Evolutionary conservation across 2,329 filamentous ascomycete genomes (phyloP).

Genomic region (Pleurostoma richardsiae): DNA sequence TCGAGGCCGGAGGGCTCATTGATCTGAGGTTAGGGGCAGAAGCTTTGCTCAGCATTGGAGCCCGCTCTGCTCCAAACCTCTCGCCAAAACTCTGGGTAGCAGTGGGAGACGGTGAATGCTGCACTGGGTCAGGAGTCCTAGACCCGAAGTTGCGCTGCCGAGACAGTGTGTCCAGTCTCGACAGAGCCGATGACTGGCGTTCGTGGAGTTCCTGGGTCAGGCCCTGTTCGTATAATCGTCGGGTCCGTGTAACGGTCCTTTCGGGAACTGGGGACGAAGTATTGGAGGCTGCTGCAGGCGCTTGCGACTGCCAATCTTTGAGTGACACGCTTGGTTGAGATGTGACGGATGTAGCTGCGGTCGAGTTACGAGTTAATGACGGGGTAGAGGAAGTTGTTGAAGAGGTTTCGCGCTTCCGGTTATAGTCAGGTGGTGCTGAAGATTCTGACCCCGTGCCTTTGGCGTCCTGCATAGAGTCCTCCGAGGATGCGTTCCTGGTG

Average conservation of each 20-base stretch:
- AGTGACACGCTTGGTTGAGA: slow-evolving; percentile 58
- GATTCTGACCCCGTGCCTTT: slow-evolving; percentile 38
- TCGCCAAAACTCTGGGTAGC: slow-evolving; percentile 35
- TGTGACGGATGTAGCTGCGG: slow-evolving; percentile 82
- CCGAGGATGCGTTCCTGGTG: slow-evolving; percentile 22
- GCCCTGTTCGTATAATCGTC: slow-evolving; percentile 78
- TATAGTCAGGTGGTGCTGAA: slow-evolving; percentile 57
- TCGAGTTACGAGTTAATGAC: slow-evolving; percentile 69
- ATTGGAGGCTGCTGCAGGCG: slow-evolving; percentile 28
- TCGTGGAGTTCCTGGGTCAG: slow-evolving; percentile 76
- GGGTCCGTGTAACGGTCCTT: slow-evolving; percentile 62
- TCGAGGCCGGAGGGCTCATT: slow-evolving; percentile 40
- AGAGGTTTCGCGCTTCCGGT: slow-evolving; percentile 76
- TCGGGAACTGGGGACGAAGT: slow-evolving; percentile 44
- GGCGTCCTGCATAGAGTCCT: slow-evolving; percentile 27
- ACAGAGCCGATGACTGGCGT: slow-evolving; percentile 70
- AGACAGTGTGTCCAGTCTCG: slow-evolving; percentile 74
- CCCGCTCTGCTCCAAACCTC: slow-evolving; percentile 37
- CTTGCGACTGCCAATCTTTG: slow-evolving; percentile 43
- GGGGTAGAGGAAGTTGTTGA: slow-evolving; percentile 73
- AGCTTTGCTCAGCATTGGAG: slow-evolving; percentile 43
- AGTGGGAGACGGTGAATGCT: slow-evolving; percentile 39
- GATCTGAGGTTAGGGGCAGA: slow-evolving; percentile 68
- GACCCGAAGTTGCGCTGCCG: slow-evolving; percentile 51
- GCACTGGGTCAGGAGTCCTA: slow-evolving; percentile 43